Percentiles rank a stretch among this genome's conserved stretches.
Evolutionary conservation across 208 protist species (phyloP).

Genomic region (Leishmania amazonensis): DNA sequence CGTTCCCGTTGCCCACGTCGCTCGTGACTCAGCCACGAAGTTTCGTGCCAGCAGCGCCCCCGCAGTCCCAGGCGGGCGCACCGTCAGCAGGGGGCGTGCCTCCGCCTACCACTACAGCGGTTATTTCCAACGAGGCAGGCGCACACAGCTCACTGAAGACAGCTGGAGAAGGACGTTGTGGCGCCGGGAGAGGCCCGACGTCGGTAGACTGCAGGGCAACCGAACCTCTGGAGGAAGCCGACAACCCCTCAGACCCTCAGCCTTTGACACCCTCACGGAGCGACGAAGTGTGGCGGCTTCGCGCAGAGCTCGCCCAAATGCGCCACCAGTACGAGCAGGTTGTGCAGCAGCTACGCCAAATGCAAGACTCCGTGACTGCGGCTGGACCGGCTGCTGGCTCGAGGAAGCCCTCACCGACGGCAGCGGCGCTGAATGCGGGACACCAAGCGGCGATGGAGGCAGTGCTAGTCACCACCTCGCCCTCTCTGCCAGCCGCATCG

Average conservation of each 20-base stretch:
- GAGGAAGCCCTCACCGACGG: neutral
- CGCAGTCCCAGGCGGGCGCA: neutral
- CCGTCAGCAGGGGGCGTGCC: neutral
- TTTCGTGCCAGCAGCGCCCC: neutral
- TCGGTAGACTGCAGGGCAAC: neutral
- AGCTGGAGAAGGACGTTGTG: neutral
- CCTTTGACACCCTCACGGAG: neutral
- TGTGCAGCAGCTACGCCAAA: constrained; percentile 16
- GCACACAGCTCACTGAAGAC: neutral
- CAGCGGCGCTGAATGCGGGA: neutral
- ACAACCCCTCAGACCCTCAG: neutral
- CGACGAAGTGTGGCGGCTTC: constrained; percentile 26
- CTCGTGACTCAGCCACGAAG: neutral
- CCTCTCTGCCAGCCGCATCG: neutral
- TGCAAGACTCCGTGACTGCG: constrained; percentile 3
- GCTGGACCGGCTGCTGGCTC: neutral
- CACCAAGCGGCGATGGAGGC: neutral
- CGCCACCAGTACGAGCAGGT: constrained; percentile 23
- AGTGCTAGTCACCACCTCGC: neutral
- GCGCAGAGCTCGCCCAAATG: constrained; percentile 21
- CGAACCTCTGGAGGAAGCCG: neutral
- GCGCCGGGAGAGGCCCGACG: neutral
- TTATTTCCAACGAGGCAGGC: neutral
- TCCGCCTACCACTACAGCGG: neutral
- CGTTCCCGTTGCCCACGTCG: neutral